A percentile compares a stretch with the other conserved stretches of the same genome.
Evolutionary conservation across 352 stramenopile genomes (phyloP).

Genomic region (Phytophthora idaei): DNA sequence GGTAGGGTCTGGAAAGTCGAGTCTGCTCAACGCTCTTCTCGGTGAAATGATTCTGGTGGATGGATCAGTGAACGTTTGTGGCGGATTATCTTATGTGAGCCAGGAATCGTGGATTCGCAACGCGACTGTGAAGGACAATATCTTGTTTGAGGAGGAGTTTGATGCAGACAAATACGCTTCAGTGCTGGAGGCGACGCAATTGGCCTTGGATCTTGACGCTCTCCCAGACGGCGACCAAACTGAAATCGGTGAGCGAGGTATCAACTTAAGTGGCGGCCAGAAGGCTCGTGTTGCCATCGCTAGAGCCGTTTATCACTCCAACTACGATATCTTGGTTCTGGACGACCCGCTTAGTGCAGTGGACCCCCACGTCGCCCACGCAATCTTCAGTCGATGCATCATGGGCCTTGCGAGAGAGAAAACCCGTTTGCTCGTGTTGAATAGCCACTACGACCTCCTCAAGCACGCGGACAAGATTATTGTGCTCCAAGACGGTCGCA

Average conservation of each 20-base stretch:
- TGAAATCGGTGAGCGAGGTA: slow-evolving; percentile 95
- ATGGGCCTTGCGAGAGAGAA: slow-evolving; percentile 24
- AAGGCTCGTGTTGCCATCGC: slow-evolving; percentile 88
- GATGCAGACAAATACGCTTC: slow-evolving; percentile 37
- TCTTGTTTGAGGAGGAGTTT: slow-evolving; percentile 41
- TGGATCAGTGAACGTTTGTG: slow-evolving; percentile 35
- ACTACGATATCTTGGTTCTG: slow-evolving; percentile 60
- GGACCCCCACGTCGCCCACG: slow-evolving; percentile 43
- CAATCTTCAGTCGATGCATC: slow-evolving; percentile 43
- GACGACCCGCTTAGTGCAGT: slow-evolving; percentile 49
- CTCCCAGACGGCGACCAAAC: slow-evolving; percentile 90
- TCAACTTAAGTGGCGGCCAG: slow-evolving; percentile 94
- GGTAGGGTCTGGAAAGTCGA: slow-evolving; percentile 62
- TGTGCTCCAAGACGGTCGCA: slow-evolving; percentile 34
- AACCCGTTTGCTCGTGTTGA: slow-evolving; percentile 86
- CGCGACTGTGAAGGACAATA: slow-evolving; percentile 82
- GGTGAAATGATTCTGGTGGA: slow-evolving; percentile 52
- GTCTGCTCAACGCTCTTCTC: slow-evolving; percentile 52
- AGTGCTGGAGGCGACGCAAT: slow-evolving; percentile 77
- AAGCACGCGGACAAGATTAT: slow-evolving; percentile 42
- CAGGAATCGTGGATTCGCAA: slow-evolving; percentile 95
- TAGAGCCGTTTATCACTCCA: slow-evolving; percentile 85
- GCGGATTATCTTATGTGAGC: slow-evolving; percentile 79
- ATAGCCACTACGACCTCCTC: slow-evolving; percentile 42
- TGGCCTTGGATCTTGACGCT: slow-evolving; percentile 83